Evolutionary conservation across 2,329 filamentous ascomycete species (phyloP).

Genomic region (Ramularia collo-cygni): DNA sequence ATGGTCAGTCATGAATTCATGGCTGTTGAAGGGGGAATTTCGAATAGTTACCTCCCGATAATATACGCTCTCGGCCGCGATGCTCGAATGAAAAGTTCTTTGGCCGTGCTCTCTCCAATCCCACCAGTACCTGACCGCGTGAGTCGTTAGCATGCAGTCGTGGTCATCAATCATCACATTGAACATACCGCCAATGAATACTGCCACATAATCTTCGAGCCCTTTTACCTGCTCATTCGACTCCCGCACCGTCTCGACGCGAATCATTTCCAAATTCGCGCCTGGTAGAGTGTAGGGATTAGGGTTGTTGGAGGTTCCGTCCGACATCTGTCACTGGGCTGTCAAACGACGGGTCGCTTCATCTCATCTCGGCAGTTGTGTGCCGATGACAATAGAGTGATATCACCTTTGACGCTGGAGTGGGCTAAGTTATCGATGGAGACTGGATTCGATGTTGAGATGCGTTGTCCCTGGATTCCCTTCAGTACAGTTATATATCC

Average conservation of each 20-base stretch:
- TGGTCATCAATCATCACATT: background rate
- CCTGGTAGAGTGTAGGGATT: slow-evolving; percentile 4
- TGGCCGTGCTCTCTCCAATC: slow-evolving; percentile 38
- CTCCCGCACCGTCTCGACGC: slow-evolving; percentile 26
- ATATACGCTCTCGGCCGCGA: slow-evolving; percentile 37
- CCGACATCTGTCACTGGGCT: too few species aligned
- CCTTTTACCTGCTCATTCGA: slow-evolving; percentile 26
- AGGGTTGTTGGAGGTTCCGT: too few species aligned
- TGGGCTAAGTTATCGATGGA: too few species aligned
- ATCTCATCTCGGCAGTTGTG: too few species aligned
- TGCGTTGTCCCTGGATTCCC: too few species aligned
- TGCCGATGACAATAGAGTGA: too few species aligned
- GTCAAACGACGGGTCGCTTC: too few species aligned
- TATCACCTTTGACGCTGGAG: too few species aligned
- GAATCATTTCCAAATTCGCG: slow-evolving; percentile 17
- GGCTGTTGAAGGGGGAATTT: background rate
- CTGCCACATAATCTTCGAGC: slow-evolving; percentile 27
- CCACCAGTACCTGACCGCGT: slow-evolving; percentile 31
- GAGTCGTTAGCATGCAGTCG: background rate
- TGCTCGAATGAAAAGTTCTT: slow-evolving; percentile 36
- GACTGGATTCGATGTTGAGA: too few species aligned
- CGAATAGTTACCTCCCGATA: slow-evolving; percentile 35
- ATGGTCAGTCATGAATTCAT: background rate
- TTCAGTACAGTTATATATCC: too few species aligned
- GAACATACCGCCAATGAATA: slow-evolving; percentile 34